phyloP scores from a whole-genome alignment of 2,329 filamentous ascomycete genomes.

The Alternaria burnsii region DNA sequence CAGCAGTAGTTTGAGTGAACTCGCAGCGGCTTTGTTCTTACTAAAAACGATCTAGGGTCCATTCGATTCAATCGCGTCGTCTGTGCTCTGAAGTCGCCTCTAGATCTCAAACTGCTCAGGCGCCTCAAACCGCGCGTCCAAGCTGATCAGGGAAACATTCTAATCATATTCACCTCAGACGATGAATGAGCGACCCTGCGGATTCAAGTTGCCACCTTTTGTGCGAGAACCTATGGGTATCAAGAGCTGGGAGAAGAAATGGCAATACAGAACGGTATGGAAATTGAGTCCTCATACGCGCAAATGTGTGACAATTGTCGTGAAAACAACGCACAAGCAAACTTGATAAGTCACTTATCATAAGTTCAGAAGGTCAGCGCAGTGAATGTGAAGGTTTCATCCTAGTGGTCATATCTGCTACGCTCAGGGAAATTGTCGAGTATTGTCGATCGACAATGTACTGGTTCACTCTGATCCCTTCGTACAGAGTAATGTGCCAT shows the following conservation, averaged over 20 bases:
- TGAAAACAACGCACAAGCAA: background rate
- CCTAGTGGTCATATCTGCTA: background rate
- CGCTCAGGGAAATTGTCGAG: background rate
- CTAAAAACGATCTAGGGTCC: background rate
- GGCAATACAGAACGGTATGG: background rate
- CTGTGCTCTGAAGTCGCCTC: background rate
- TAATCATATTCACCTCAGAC: background rate
- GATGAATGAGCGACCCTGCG: background rate
- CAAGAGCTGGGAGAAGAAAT: background rate
- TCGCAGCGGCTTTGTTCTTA: background rate
- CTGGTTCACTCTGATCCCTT: background rate
- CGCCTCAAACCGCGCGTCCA: background rate
- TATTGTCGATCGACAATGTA: background rate
- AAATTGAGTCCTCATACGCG: background rate
- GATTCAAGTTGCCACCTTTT: background rate
- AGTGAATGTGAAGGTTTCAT: background rate
- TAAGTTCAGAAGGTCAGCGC: background rate
- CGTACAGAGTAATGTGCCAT: background rate
- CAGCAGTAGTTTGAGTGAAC: background rate
- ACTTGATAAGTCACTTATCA: background rate
- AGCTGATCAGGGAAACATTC: background rate
- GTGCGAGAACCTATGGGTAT: background rate
- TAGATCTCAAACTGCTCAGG: background rate
- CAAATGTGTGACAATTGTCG: background rate
- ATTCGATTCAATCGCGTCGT: background rate